These are phyloP conservation scores for Isatis lusitanica DNA, from an alignment of 441 rosid species.

Conservation along the genomic window DNA sequence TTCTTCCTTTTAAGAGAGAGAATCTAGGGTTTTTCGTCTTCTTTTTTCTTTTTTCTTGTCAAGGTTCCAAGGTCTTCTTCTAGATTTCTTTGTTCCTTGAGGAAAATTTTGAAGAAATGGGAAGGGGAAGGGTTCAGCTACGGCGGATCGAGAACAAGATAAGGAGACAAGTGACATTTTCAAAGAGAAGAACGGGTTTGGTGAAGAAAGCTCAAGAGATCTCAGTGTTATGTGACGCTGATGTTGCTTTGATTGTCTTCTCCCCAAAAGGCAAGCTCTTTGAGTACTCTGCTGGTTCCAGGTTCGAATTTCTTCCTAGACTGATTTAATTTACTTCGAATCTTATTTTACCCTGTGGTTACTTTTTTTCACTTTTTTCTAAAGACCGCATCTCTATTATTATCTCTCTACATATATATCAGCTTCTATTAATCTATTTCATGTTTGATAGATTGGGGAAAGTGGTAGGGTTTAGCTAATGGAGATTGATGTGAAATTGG, in stretches of 20 bases:
- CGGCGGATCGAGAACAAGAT: constrained; percentile 95
- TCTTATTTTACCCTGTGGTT: not conserved
- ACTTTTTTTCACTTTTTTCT: not conserved
- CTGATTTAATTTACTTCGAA: not conserved
- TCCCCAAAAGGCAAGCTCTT: constrained; percentile 87
- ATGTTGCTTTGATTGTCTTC: constrained; percentile 86
- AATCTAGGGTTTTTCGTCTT: constrained; percentile 31
- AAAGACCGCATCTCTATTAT: not conserved
- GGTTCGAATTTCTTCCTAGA: constrained; percentile 38
- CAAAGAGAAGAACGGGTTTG: constrained; percentile 80
- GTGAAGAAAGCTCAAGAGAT: constrained; percentile 94
- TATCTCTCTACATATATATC: not conserved
- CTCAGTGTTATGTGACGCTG: constrained; percentile 94
- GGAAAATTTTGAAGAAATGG: constrained; percentile 46
- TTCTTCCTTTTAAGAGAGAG: constrained; percentile 15
- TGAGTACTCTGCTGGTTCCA: constrained; percentile 71
- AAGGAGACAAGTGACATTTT: constrained; percentile 90
- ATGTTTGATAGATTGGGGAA: constrained; percentile 17
- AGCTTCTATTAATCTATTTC: constrained; percentile 13
- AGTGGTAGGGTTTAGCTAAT: not conserved
- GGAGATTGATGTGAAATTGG: constrained; percentile 4
- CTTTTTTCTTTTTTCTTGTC: not conserved
- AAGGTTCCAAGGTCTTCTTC: constrained; percentile 16
- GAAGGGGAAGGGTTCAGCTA: constrained; percentile 94
- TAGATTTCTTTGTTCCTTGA: constrained; percentile 7